Percentiles rank a stretch among this genome's conserved stretches.
phyloP scores from a whole-genome alignment of 2,329 filamentous ascomycete species.

The Xylariales sp. region DNA sequence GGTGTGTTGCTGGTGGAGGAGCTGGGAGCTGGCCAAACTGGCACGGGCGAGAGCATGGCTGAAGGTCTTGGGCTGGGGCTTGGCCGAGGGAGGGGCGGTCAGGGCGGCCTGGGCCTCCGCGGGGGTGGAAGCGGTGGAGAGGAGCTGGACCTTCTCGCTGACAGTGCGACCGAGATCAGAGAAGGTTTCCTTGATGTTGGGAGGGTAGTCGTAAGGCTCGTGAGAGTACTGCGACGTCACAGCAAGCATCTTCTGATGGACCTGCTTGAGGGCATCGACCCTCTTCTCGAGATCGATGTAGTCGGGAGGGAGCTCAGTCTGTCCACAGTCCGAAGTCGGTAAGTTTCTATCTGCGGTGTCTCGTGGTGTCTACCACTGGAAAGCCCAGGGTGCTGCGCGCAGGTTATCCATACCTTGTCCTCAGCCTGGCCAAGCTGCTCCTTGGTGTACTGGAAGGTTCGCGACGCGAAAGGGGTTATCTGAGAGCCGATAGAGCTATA shows the following conservation, averaged over 20 bases:
- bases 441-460: conserved; percentile 96
- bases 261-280: conserved; percentile 93
- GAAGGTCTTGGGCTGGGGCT: conserved; percentile 98
- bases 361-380: no score
- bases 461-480: conserved; percentile 87
- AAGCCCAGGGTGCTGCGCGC: background rate
- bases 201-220: conserved; percentile 87
- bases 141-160: conserved; percentile 86
- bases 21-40: conserved; percentile 79
- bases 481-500: conserved; percentile 63
- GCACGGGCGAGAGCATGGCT: conserved; percentile 93
- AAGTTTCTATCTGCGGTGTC: no score
- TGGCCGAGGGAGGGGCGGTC: conserved; percentile 81
- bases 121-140: conserved; percentile 80
- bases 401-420: conserved; percentile 66
- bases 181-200: conserved; percentile 97
- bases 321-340: no score
- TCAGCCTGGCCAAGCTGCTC: conserved; percentile 94
- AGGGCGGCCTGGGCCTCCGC: conserved; percentile 93
- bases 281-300: conserved; percentile 99
- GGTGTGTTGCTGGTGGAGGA: conserved; percentile 79
- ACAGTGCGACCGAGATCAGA: conserved; percentile 94
- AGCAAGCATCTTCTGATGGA: conserved; percentile 94
- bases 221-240: conserved; percentile 97
- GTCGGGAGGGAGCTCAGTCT: conserved; percentile 95